Evolutionary conservation across 208 protist genomes (phyloP).

Genomic region (Leishmania turanica): DNA sequence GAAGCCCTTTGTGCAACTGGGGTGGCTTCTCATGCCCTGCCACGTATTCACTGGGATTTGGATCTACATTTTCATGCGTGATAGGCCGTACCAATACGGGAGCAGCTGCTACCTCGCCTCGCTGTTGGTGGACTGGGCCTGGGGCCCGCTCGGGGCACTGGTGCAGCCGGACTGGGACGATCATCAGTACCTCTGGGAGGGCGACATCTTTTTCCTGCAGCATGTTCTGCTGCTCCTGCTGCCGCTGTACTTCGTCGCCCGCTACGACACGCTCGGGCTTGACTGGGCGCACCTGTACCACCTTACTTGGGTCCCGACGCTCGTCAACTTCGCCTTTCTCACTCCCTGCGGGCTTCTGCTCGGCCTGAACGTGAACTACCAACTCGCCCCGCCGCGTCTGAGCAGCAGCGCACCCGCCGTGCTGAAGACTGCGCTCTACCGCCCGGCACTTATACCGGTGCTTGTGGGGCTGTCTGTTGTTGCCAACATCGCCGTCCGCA

Average conservation of each 20-base stretch:
- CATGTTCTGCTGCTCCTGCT: slow-evolving; percentile 63
- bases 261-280: slow-evolving; percentile 56
- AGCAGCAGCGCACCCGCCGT: slow-evolving; percentile 18
- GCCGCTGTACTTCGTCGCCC: slow-evolving; percentile 66
- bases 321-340: slow-evolving; percentile 63
- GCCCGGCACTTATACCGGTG: slow-evolving; percentile 34
- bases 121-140: slow-evolving; percentile 59
- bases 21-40: slow-evolving; percentile 87
- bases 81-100: slow-evolving; percentile 37
- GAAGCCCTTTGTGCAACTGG: slow-evolving; percentile 73
- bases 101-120: slow-evolving; percentile 63
- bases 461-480: slow-evolving; percentile 43
- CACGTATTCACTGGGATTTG: slow-evolving; percentile 69
- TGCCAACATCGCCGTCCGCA: slow-evolving; percentile 31
- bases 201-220: slow-evolving; percentile 58
- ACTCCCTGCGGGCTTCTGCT: slow-evolving; percentile 45
- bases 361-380: slow-evolving; percentile 83
- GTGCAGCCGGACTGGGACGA: slow-evolving; percentile 63
- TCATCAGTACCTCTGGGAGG: slow-evolving; percentile 59
- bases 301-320: slow-evolving; percentile 52
- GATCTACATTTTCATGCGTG: slow-evolving; percentile 45
- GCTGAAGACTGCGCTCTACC: slow-evolving; percentile 38
- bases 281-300: slow-evolving; percentile 49
- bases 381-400: slow-evolving; percentile 63
- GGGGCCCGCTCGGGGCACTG: slow-evolving; percentile 43